A percentile compares a stretch with the other conserved stretches of the same genome.
These are phyloP conservation scores for Rhizoctonia solani DNA, from an alignment of 1,284 basidiomycete genomes.

Conservation along the genomic window DNA sequence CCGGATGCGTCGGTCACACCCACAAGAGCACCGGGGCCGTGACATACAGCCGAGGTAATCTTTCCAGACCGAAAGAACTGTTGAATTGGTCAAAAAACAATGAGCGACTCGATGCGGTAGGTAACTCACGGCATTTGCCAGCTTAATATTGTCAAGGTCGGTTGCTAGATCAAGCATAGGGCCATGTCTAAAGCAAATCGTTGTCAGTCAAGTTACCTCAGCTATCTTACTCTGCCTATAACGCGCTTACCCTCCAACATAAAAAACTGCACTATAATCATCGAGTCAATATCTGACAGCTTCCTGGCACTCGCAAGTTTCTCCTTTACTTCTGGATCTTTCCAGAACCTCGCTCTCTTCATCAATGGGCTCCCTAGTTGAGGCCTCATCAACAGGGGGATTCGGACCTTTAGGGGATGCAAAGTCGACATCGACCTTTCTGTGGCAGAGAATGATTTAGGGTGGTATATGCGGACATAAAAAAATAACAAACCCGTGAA, in stretches of 20 bases:
- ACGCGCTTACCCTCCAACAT: slow-evolving; percentile 60
- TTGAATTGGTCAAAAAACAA: background rate
- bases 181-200: slow-evolving; percentile 56
- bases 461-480: background rate
- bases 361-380: slow-evolving; percentile 61
- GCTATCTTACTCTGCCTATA: no score
- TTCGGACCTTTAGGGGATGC: slow-evolving; percentile 73
- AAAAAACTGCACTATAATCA: slow-evolving; percentile 76
- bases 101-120: background rate
- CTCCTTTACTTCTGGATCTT: slow-evolving; percentile 58
- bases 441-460: background rate
- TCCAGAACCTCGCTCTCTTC: slow-evolving; percentile 61
- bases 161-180: slow-evolving; percentile 68
- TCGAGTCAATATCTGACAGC: slow-evolving; percentile 60
- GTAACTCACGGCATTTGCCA: slow-evolving; percentile 57
- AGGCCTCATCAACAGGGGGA: slow-evolving; percentile 67
- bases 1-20: no score
- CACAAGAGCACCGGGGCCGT: no score
- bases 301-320: slow-evolving; percentile 65
- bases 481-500: slow-evolving; percentile 54
- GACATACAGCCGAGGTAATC: no score
- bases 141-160: slow-evolving; percentile 60
- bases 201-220: background rate
- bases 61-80: no score
- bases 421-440: slow-evolving; percentile 59